Evolutionary conservation across 352 stramenopile genomes (phyloP), one percentile per base, ranked within the genome.

Genomic region (Phytophthora tubulina): DNA sequence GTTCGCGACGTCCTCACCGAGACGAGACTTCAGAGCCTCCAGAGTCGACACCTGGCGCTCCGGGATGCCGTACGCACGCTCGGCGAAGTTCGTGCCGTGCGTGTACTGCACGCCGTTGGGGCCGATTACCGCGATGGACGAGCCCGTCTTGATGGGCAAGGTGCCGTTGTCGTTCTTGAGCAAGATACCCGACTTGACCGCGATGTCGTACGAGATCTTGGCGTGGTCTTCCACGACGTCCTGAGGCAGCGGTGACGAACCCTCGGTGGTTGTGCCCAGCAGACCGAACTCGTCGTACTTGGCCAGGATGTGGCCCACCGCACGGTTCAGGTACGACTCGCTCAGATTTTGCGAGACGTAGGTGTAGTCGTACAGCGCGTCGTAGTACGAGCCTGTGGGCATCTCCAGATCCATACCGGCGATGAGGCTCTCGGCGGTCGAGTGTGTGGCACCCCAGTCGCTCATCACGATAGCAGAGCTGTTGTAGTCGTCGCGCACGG

Each of bases 71-170:
- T 76, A 76, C 35, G 70, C 70, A n/a, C 70, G 64, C 59, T 73
- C 70, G 5, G 70, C 70, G 31, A 77, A 77, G 70, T 73, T 77
- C 14, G 70, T 73, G 50, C 70, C 70, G 64, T 77, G 70, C 58
- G 72, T 75, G 67, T 78, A 78, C 35, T 78, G 66, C 55, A 78
- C 60, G 17, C 72, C 72, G 55, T 78, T 78, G 50, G 72, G 72
- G n/a, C 72, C 72, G 36, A 78, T 78, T 32, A 78, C 61, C 0
- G 72, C 72, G 61, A 78, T 68, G 21, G 72, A 72, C 31, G 57
- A 50, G 21, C 51, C 57, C n/a, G 52, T 36, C 48, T 57, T 57
- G 39, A 78, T 39, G 6, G 67, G 72, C 50, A 78, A 41, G 31
- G 67, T 64, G 50, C 56, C 42, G 56, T 78, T 78, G 30, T 68